These are phyloP conservation scores for Colletotrichum sp. DNA, from an alignment of 2,329 filamentous ascomycete species.

Conservation along the genomic window DNA sequence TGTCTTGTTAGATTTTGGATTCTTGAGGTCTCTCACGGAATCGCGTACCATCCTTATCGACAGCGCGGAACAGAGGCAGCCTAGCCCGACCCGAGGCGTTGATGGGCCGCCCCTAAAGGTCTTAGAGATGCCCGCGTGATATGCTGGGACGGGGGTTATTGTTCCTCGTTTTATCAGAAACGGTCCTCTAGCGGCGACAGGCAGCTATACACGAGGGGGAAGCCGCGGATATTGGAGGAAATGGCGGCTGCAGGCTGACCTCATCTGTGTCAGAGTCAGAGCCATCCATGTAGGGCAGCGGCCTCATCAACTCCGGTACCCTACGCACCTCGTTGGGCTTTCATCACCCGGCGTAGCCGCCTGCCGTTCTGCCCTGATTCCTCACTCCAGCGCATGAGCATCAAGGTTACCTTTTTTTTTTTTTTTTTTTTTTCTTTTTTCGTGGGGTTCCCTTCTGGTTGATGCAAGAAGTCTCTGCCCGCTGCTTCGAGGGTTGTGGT, in stretches of 20 bases:
- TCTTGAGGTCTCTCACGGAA: background rate
- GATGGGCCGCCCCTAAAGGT: background rate
- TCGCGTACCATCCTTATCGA: constrained; percentile 78
- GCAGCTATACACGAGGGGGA: constrained; percentile 18
- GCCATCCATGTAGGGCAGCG: background rate
- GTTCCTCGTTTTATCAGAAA: background rate
- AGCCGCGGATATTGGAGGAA: constrained; percentile 20
- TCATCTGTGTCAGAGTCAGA: constrained; percentile 22
- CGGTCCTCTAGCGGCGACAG: background rate
- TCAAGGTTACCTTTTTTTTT: background rate
- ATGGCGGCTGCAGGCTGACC: constrained; percentile 23
- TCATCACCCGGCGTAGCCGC: background rate
- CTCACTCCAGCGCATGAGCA: background rate
- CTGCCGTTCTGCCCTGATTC: background rate
- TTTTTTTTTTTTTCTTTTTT: too few species aligned
- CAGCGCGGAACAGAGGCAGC: constrained; percentile 83
- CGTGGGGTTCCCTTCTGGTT: background rate
- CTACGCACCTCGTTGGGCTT: background rate
- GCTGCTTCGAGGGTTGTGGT: background rate
- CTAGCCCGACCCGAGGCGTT: background rate
- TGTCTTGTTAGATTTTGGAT: constrained; percentile 1
- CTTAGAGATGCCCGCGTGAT: constrained; percentile 8
- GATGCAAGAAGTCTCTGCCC: background rate
- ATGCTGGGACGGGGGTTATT: background rate
- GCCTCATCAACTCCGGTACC: background rate